Conservation (phyloP, 2,329 filamentous ascomycete species). For the Ophiosphaerella narmari region DNA sequence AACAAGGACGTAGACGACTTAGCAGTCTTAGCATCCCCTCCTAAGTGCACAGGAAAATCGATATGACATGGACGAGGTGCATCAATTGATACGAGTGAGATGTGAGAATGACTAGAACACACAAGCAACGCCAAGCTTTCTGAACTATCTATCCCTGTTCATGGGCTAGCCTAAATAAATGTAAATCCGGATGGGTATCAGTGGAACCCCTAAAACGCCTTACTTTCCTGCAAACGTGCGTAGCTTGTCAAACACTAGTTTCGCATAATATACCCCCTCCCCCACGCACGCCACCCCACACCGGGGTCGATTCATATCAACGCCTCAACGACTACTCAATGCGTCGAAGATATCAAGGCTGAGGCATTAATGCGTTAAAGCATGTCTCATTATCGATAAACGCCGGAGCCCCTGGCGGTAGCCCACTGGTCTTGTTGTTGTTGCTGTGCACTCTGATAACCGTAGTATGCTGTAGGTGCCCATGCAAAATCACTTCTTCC, state of each 20-base stretch:
- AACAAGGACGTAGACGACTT: no score
- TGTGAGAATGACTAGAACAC: not conserved
- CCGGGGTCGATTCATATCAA: no score
- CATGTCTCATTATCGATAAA: slow-evolving; percentile 20
- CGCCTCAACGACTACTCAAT: no score
- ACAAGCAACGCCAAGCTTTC: not conserved
- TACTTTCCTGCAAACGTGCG: not conserved
- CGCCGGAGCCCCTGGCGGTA: slow-evolving; percentile 19
- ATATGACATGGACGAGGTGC: no score
- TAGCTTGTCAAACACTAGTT: not conserved
- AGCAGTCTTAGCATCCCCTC: no score
- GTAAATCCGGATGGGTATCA: not conserved
- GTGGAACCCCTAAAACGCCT: not conserved
- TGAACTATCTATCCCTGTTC: no score
- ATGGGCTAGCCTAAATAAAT: not conserved
- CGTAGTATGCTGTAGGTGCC: slow-evolving; percentile 28
- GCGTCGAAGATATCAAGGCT: no score
- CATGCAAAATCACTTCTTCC: slow-evolving; percentile 30
- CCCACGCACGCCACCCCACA: no score
- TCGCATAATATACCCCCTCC: not conserved
- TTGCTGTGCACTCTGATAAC: slow-evolving; percentile 25
- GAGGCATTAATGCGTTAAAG: no score
- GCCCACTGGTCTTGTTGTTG: slow-evolving; percentile 35
- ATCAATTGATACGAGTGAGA: no score
- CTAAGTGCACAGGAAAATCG: no score